Evolutionary conservation across 2,329 filamentous ascomycete species (phyloP).

Genomic region (Ceratocystis albifundus): DNA sequence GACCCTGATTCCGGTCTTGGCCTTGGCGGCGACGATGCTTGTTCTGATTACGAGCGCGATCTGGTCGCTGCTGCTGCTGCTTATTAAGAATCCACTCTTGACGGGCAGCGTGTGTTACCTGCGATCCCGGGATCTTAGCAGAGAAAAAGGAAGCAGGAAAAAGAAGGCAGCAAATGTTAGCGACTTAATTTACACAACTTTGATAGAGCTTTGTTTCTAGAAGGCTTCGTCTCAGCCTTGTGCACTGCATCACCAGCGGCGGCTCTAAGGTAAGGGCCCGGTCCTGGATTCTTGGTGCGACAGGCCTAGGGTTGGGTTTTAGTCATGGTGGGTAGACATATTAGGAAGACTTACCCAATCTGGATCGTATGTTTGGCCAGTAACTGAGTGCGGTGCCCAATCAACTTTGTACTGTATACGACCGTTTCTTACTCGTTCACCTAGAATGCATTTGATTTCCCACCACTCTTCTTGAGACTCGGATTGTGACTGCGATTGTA

Average conservation of each 20-base stretch:
- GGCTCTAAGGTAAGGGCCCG: not conserved
- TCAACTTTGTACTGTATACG: conserved; percentile 20
- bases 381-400: conserved; percentile 20
- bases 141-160: not conserved
- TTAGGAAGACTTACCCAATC: conserved; percentile 18
- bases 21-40: conserved; percentile 2
- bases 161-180: conserved; percentile 1
- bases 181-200: not conserved
- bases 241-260: conserved; percentile 7
- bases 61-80: conserved; percentile 4
- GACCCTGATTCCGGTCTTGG: not conserved
- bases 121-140: conserved; percentile 6
- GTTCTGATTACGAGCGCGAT: conserved; percentile 10
- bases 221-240: conserved; percentile 10
- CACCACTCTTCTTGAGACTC: conserved; percentile 18
- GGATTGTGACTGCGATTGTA: conserved; percentile 2
- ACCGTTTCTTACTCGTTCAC: conserved; percentile 12
- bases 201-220: not conserved
- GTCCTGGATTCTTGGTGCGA: conserved; percentile 14
- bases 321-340: not conserved
- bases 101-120: conserved; percentile 10
- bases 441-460: conserved; percentile 21
- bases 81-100: conserved; percentile 16
- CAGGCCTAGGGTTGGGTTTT: conserved; percentile 6
- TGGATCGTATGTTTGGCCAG: conserved; percentile 20